Base-by-base conservation (phyloP, 129 eudicot genomes). In the Pittosporum tobira region DNA sequence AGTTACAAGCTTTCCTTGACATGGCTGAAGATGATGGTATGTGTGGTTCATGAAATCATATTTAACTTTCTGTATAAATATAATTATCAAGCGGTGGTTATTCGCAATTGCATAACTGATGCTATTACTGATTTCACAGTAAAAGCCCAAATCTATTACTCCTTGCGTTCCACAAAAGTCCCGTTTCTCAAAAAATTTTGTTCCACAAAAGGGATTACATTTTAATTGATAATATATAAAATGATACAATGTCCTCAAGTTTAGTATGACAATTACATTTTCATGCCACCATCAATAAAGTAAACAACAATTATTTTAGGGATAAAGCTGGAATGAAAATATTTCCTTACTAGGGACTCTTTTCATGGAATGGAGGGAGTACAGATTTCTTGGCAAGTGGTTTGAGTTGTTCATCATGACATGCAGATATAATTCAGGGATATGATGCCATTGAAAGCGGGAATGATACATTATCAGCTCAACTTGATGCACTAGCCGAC, bases 1-100 rank as follows among this genome's bases (percentile, higher is more conserved):
- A 91, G 68, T 69, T 91, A 40, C 99, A 91, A 81, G 94, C 94
- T 42, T 91, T 91, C 70, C 94, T 91, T 63, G 99, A 91, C 77
- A 87, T 81, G 96, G 94, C 96, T 10, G 90, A 81, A 72, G 99
- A 78, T 45, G 94, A 84, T 44, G 98, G 98, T 90, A 65, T 66
- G 86, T 73, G 34, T 43, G 37, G 30, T 59, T 50, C 40, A 34
- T 55, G 27, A 25, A 18, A 16, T 28, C 19, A 16, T 0, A 16
- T 29, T 30, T 3, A 19, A 28, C 16, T 43, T 45, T 55, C 40
- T 28, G 19, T 27, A 8, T 48, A 24, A 43, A 34, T 19, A 37
- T 25, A 13, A n/a, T 24, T 40, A 42, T 24, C 22, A 6, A 11
- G 36, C 40, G 42, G 52, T 14, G 28, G 25, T 16, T 15, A 54